phyloP scores from a whole-genome alignment of 257 asterid species.

The Nicotiana sylvestris region DNA sequence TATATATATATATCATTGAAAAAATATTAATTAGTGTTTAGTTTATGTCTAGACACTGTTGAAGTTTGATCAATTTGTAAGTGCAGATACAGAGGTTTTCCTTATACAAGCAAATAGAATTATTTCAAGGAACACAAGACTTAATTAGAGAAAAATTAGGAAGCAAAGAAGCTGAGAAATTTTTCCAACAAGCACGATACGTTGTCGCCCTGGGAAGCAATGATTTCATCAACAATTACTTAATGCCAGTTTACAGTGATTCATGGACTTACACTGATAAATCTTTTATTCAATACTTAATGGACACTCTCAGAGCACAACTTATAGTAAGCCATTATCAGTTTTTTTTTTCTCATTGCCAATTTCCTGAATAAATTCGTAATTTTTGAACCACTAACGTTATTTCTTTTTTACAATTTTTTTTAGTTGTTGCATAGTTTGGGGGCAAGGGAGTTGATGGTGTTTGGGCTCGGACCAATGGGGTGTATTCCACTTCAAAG shows the following conservation, averaged over 20 bases:
- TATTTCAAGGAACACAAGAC: constrained; percentile 66
- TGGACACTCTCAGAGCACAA: constrained; percentile 50
- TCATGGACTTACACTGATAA: constrained; percentile 67
- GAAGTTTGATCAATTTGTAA: neutral
- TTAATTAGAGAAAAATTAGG: constrained; percentile 55
- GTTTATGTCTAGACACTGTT: neutral
- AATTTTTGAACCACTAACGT: neutral
- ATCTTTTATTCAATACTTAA: constrained; percentile 53
- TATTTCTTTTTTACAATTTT: neutral
- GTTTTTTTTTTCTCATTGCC: neutral
- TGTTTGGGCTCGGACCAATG: constrained; percentile 92
- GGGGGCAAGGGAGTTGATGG: constrained; percentile 70
- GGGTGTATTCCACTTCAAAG: constrained; percentile 96
- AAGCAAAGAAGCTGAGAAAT: constrained; percentile 35
- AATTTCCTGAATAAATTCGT: neutral
- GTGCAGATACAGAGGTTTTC: constrained; percentile 65
- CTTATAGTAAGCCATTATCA: constrained; percentile 38
- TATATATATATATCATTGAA: too few relatives aligned
- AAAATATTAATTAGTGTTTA: neutral
- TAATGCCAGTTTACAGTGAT: constrained; percentile 76
- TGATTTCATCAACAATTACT: constrained; percentile 87
- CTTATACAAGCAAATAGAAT: constrained; percentile 70
- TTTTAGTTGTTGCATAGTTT: constrained; percentile 54
- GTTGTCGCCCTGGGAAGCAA: constrained; percentile 90
- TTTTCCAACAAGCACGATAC: constrained; percentile 59